Conservation (phyloP, 768 basidiomycete species). For the Tylopilus rubrobrunneus region DNA sequence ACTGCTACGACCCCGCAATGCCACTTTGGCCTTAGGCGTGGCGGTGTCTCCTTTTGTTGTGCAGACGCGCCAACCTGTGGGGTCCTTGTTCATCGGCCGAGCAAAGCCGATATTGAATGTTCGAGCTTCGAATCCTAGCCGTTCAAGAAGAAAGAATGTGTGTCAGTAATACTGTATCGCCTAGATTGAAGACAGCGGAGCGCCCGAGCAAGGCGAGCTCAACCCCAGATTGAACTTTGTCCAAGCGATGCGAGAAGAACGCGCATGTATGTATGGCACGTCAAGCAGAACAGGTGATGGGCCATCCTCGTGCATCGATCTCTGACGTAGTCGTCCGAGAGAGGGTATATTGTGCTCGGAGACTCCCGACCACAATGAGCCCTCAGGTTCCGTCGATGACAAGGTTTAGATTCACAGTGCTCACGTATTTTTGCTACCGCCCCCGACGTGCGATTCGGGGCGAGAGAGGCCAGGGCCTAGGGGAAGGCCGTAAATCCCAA, state of each 20-base stretch:
- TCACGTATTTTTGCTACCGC: not conserved
- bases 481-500: not conserved
- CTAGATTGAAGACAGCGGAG: not conserved
- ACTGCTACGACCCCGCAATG: not conserved
- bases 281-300: too few species aligned
- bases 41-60: not conserved
- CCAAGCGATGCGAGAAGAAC: not conserved
- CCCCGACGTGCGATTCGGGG: too few species aligned
- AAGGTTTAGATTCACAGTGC: not conserved
- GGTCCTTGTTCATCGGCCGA: not conserved
- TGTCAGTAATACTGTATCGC: too few species aligned
- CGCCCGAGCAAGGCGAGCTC: not conserved
- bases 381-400: not conserved
- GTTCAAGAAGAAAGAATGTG: not conserved
- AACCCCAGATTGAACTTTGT: not conserved
- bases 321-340: not conserved
- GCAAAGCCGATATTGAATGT: not conserved
- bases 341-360: not conserved
- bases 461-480: too few species aligned
- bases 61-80: not conserved
- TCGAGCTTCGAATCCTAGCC: not conserved
- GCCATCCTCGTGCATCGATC: not conserved
- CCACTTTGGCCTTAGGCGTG: not conserved
- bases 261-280: too few species aligned
- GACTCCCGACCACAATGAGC: not conserved